Conservation (phyloP, 1,139 yeast genomes). For the Candida anutae region DNA sequence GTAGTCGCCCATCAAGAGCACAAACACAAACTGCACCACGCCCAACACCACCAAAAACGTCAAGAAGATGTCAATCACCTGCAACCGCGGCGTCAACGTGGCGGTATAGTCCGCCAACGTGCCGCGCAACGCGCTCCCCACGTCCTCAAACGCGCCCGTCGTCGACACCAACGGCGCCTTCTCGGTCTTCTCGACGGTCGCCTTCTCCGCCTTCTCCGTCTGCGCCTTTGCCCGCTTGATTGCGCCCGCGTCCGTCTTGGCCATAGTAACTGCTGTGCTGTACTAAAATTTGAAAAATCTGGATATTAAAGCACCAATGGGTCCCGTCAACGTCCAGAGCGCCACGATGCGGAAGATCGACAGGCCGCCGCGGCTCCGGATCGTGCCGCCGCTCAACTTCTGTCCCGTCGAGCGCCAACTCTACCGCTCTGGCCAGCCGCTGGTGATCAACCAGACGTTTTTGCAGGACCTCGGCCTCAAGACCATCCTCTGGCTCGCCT, state of each 20-base stretch:
- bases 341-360: conserved; percentile 4
- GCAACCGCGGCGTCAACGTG: conserved; percentile 40
- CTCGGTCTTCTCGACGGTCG: no score
- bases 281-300: no score
- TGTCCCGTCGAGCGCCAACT: conserved; percentile 87
- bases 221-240: no score
- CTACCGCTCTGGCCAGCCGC: conserved; percentile 93
- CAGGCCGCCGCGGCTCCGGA: conserved; percentile 50
- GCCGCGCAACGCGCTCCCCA: conserved; percentile 38
- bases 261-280: no score
- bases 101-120: conserved; percentile 41
- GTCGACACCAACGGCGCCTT: no score
- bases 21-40: conserved; percentile 68
- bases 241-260: no score
- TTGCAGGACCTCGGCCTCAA: conserved; percentile 64
- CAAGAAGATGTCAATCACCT: conserved; percentile 72
- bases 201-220: no score
- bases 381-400: conserved; percentile 90
- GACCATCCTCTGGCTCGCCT: conserved; percentile 88
- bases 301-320: no score
- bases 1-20: conserved; percentile 72
- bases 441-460: conserved; percentile 86
- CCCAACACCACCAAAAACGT: conserved; percentile 71
- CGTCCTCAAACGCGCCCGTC: conserved; percentile 35
- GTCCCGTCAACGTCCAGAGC: no score